Evolutionary conservation across 352 stramenopile genomes (phyloP).

Genomic region (Thalassiosira ordinaria): DNA sequence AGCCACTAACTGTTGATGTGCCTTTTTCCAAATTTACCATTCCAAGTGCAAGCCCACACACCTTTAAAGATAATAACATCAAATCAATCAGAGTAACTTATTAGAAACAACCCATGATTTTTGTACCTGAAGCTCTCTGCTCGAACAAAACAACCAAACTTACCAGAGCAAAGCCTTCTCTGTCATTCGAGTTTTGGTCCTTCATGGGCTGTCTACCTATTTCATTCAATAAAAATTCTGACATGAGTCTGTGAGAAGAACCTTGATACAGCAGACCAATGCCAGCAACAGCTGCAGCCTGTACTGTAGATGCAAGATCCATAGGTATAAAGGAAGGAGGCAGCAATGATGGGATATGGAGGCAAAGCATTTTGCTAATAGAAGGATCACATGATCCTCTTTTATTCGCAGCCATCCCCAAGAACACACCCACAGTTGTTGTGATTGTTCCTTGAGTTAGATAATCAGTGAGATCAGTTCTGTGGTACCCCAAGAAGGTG

Average conservation of each 20-base stretch:
- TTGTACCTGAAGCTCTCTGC: too few species aligned
- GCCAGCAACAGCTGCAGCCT: constrained; percentile 94
- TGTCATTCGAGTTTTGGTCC: constrained; percentile 86
- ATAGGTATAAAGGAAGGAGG: constrained; percentile 94
- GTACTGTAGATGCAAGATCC: constrained; percentile 93
- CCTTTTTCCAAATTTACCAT: constrained; percentile 91
- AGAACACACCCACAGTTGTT: constrained; percentile 94
- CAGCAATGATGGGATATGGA: constrained; percentile 96
- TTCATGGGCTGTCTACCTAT: constrained; percentile 91
- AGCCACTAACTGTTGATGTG: constrained; percentile 51
- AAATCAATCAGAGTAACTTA: constrained; percentile 9
- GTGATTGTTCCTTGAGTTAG: constrained; percentile 95
- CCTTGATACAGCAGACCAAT: constrained; percentile 96
- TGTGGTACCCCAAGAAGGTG: too few species aligned
- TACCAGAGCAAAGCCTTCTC: constrained; percentile 91
- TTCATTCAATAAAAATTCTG: constrained; percentile 96
- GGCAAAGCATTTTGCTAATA: constrained; percentile 97
- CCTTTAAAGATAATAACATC: too few species aligned
- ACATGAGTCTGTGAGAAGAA: constrained; percentile 96
- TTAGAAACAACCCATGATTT: too few species aligned
- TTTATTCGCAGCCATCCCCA: constrained; percentile 96
- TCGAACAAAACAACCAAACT: constrained; percentile 80
- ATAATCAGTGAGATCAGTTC: constrained; percentile 99
- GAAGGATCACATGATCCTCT: constrained; percentile 90
- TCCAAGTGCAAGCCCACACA: constrained; percentile 91